Percentiles rank a stretch among this genome's conserved stretches.
Evolutionary conservation across 495 filamentous ascomycete genomes (phyloP).

Genomic region (Durotheca rogersii): DNA sequence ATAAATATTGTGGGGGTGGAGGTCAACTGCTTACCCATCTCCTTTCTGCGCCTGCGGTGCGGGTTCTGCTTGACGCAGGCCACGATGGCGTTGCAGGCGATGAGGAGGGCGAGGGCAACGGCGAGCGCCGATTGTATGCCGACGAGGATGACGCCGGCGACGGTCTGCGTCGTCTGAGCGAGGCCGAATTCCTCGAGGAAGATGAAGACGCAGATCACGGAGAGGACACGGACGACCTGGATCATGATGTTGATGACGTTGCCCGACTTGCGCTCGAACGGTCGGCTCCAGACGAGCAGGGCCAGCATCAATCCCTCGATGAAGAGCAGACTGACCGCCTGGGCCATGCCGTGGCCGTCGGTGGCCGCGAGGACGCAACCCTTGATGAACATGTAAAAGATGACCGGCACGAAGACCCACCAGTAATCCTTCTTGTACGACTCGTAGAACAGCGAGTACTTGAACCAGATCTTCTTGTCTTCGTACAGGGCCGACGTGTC

Average conservation of each 20-base stretch:
- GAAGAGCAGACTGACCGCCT: conserved; percentile 75
- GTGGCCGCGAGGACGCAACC: conserved; percentile 83
- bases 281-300: conserved; percentile 79
- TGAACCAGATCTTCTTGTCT: conserved; percentile 86
- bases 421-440: conserved; percentile 89
- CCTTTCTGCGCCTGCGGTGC: conserved; percentile 79
- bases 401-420: conserved; percentile 92
- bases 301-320: conserved; percentile 71
- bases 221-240: conserved; percentile 90
- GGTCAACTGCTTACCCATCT: conserved; percentile 67
- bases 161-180: conserved; percentile 90
- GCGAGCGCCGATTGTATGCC: conserved; percentile 85
- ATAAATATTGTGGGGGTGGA: too few relatives aligned
- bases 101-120: conserved; percentile 80
- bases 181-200: conserved; percentile 94
- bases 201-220: conserved; percentile 82
- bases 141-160: conserved; percentile 84
- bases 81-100: conserved; percentile 85
- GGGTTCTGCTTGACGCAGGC: conserved; percentile 84
- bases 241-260: conserved; percentile 95
- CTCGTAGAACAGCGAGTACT: conserved; percentile 97
- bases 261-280: conserved; percentile 79
- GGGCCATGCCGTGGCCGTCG: conserved; percentile 81
- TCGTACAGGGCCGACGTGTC: conserved; percentile 76
- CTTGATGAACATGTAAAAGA: conserved; percentile 91